Percentiles rank a stretch among this genome's conserved stretches.
phyloP scores from a whole-genome alignment of 768 basidiomycete genomes.

The Naganishia vishniacii region DNA sequence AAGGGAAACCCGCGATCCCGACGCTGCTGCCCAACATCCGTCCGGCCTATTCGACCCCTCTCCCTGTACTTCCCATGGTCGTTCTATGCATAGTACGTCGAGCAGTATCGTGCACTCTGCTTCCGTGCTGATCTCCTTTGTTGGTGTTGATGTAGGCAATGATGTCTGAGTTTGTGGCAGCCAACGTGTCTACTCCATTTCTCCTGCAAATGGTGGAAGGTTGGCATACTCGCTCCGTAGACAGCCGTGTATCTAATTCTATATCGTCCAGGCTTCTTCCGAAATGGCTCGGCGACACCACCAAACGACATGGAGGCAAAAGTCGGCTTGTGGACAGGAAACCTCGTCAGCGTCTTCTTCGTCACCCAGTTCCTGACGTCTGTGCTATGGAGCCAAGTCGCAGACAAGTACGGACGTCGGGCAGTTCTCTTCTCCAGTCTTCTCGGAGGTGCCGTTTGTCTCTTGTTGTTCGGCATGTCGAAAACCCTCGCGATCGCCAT shows the following conservation, averaged over 20 bases:
- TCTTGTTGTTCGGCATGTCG: conserved; percentile 6
- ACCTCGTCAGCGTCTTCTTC: conserved; percentile 94
- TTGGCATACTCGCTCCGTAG: too few relatives aligned
- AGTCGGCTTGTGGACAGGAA: conserved; percentile 82
- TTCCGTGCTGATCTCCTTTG: background rate
- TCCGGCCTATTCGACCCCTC: conserved; percentile 58
- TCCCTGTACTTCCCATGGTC: conserved; percentile 80
- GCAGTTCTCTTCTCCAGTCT: conserved; percentile 78
- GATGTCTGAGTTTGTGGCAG: conserved; percentile 89
- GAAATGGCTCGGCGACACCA: conserved; percentile 52
- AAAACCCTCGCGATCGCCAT: conserved; percentile 68
- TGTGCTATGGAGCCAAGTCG: conserved; percentile 91
- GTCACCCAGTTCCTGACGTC: conserved; percentile 93
- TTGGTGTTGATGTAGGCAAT: conserved; percentile 59
- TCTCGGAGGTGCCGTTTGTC: conserved; percentile 66
- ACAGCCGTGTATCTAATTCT: too few relatives aligned
- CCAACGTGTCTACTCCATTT: conserved; percentile 88
- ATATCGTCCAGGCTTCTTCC: conserved; percentile 46
- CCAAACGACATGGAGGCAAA: conserved; percentile 71
- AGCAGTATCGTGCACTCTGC: too few relatives aligned
- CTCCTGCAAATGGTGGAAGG: conserved; percentile 92
- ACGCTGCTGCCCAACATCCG: conserved; percentile 44
- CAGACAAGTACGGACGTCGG: conserved; percentile 81
- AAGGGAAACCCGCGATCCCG: conserved; percentile 34
- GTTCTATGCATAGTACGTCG: conserved; percentile 79